Conservation (phyloP, 768 basidiomycete species). For the Gyrodon lividus region DNA sequence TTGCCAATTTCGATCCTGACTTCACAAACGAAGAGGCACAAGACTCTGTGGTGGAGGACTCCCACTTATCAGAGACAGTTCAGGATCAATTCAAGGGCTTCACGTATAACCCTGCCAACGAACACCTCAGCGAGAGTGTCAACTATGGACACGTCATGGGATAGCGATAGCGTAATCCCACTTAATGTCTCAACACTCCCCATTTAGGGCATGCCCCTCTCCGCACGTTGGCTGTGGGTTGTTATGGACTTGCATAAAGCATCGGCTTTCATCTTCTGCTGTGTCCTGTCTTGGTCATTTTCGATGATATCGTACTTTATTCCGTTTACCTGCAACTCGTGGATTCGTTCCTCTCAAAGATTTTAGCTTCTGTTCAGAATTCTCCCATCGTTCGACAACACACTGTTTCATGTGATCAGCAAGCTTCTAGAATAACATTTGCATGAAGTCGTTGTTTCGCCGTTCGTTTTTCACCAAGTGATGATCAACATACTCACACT, state of each 20-base stretch:
- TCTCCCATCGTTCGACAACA: background rate
- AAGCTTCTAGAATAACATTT: too few species aligned
- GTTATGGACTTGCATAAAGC: background rate
- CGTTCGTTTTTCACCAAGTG: too few species aligned
- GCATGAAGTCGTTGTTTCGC: too few species aligned
- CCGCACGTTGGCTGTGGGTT: conserved; percentile 24
- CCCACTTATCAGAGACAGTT: conserved; percentile 89
- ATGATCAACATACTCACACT: too few species aligned
- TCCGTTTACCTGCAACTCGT: too few species aligned
- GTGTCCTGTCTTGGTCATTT: background rate
- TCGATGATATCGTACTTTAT: background rate
- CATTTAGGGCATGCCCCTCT: too few species aligned
- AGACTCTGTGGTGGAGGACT: conserved; percentile 95
- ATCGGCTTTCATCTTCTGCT: background rate
- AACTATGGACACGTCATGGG: conserved; percentile 49
- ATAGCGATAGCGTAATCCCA: conserved; percentile 6
- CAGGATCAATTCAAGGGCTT: conserved; percentile 95
- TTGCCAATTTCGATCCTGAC: conserved; percentile 96
- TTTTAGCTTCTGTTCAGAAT: background rate
- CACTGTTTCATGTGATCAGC: background rate
- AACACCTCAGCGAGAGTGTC: conserved; percentile 82
- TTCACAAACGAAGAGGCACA: conserved; percentile 95
- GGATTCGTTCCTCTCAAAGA: background rate
- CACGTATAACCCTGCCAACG: conserved; percentile 84
- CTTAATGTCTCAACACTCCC: background rate